Conservation (phyloP, 129 eudicot genomes). For the Escallonia herrerae region DNA sequence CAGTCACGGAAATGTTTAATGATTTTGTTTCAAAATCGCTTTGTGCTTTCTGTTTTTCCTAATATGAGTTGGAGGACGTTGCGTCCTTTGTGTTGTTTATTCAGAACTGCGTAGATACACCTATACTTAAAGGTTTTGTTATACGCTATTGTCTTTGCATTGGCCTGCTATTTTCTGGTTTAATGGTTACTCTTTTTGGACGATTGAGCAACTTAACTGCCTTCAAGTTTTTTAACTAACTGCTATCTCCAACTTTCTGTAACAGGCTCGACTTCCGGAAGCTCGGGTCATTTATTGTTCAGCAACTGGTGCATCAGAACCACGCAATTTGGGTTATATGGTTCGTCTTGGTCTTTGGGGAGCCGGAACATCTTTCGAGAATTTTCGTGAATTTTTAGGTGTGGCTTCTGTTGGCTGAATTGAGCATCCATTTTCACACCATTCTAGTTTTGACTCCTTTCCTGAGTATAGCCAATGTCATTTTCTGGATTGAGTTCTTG, state of each 20-base stretch:
- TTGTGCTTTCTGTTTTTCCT: background rate
- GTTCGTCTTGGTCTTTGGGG: constrained; percentile 99
- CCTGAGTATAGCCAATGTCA: too few relatives aligned
- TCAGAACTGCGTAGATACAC: too few relatives aligned
- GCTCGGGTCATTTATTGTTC: constrained; percentile 97
- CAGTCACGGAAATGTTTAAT: too few relatives aligned
- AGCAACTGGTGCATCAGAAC: constrained; percentile 99
- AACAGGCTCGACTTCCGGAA: constrained; percentile 89
- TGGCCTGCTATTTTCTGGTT: too few relatives aligned
- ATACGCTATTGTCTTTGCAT: too few relatives aligned
- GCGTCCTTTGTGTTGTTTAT: background rate
- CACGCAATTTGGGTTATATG: constrained; percentile 98
- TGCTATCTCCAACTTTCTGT: constrained; percentile 4
- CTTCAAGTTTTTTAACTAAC: background rate
- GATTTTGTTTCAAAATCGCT: too few relatives aligned
- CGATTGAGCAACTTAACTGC: background rate
- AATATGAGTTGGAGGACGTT: background rate
- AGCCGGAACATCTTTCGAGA: constrained; percentile 73
- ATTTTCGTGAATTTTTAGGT: constrained; percentile 84
- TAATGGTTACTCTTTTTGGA: too few relatives aligned
- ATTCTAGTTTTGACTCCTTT: background rate
- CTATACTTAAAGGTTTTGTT: too few relatives aligned
- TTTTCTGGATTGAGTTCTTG: background rate
- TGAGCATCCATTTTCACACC: background rate
- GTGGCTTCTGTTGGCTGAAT: constrained; percentile 8